phyloP scores from a whole-genome alignment of 225 moss, liverwort and hornwort genomes.

The Rhytidiadelphus loreus region DNA sequence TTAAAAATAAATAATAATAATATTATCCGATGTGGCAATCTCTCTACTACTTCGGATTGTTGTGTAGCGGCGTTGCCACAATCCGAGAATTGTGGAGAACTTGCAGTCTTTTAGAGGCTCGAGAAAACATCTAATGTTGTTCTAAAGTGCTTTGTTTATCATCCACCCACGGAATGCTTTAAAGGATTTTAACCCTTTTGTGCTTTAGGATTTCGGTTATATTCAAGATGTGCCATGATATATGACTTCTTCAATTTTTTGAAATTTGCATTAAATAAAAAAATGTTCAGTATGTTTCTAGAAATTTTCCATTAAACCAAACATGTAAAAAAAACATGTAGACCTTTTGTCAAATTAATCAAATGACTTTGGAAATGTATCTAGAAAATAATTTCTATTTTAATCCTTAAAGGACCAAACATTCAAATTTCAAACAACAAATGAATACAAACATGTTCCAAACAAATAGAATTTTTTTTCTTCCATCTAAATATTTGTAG shows the following conservation, averaged over 20 bases:
- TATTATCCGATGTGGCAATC: too few relatives aligned
- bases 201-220: neutral
- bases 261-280: neutral
- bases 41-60: too few relatives aligned
- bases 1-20: too few relatives aligned
- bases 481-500: neutral
- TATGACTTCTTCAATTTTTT: neutral
- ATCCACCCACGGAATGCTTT: fast-evolving
- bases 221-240: neutral
- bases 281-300: neutral
- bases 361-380: fast-evolving
- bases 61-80: too few relatives aligned
- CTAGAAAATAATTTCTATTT: neutral
- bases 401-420: neutral
- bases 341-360: neutral
- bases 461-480: neutral
- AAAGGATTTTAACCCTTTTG: too few relatives aligned
- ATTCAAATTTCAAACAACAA: neutral
- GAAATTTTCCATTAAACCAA: neutral
- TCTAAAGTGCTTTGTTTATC: neutral
- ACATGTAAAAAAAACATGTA: neutral
- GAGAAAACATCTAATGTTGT: too few relatives aligned
- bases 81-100: too few relatives aligned
- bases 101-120: too few relatives aligned
- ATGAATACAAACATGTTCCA: neutral